These are phyloP conservation scores for Thermochaetoides dissita DNA, from an alignment of 2,329 filamentous ascomycete genomes.

Conservation along the genomic window DNA sequence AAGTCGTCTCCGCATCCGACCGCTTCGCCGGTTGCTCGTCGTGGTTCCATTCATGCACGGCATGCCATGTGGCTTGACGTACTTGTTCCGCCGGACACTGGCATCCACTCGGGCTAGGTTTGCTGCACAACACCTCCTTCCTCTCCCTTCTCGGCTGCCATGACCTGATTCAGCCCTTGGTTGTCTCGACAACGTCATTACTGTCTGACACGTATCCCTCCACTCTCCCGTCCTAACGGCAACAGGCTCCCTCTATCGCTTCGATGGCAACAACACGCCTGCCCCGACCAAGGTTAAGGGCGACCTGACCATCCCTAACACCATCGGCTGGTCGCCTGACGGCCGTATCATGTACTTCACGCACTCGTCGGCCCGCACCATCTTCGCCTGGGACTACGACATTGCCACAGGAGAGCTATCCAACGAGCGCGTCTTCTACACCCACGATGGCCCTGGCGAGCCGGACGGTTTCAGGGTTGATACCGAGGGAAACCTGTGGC, in stretches of 20 bases:
- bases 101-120: too few relatives aligned
- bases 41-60: not conserved
- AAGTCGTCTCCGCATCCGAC: not conserved
- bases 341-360: conserved; percentile 69
- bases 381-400: conserved; percentile 66
- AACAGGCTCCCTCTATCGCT: conserved; percentile 58
- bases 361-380: conserved; percentile 56
- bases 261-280: conserved; percentile 43
- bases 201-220: conserved; percentile 2
- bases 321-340: conserved; percentile 65
- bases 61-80: conserved; percentile 5
- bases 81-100: not conserved
- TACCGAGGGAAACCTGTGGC: conserved; percentile 75
- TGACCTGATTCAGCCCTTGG: not conserved
- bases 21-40: not conserved
- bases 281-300: conserved; percentile 43
- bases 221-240: not conserved
- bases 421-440: conserved; percentile 60
- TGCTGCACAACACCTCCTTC: not conserved
- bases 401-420: conserved; percentile 46
- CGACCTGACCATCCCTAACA: conserved; percentile 67
- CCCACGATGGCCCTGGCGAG: conserved; percentile 48
- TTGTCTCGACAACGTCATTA: not conserved
- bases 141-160: not conserved
- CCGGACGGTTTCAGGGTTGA: conserved; percentile 83